Evolutionary conservation across 176 grass and related monocot genomes (phyloP).

Genomic region (Cymbopogon citratus): DNA sequence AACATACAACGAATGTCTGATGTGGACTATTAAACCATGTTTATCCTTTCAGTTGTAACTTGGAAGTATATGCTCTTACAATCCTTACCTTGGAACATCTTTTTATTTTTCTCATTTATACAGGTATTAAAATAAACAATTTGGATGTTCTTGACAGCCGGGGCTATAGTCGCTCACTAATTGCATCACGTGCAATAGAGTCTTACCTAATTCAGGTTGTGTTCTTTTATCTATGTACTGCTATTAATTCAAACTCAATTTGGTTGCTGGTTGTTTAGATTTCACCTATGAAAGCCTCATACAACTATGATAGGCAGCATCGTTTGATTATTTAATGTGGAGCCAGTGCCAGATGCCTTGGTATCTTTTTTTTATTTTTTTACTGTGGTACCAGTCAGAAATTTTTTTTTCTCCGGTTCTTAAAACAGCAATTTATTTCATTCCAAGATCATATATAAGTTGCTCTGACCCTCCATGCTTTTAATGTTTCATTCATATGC

Average conservation of each 20-base stretch:
- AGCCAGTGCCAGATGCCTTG: not conserved
- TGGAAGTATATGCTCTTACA: not conserved
- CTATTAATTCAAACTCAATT: conserved; percentile 16
- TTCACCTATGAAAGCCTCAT: not conserved
- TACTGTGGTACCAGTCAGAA: not conserved
- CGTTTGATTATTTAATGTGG: not conserved
- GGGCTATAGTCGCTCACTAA: conserved; percentile 67
- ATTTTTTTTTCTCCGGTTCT: not conserved
- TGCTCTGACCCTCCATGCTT: not conserved
- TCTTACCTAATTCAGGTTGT: conserved; percentile 95
- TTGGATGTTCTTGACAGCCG: conserved; percentile 61
- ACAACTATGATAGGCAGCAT: not conserved
- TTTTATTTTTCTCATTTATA: conserved; percentile 15
- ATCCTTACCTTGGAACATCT: conserved; percentile 7
- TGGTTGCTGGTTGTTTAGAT: conserved; percentile 11
- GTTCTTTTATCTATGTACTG: not conserved
- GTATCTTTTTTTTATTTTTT: not conserved
- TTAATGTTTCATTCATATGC: not conserved
- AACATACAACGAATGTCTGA: not conserved
- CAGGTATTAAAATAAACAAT: conserved; percentile 94
- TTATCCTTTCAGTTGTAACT: conserved; percentile 8
- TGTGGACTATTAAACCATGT: not conserved
- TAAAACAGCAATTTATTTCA: not conserved
- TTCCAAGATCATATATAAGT: not conserved
- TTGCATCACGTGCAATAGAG: conserved; percentile 88